These are phyloP conservation scores for Piedraia hortae DNA, from an alignment of 2,329 filamentous ascomycete genomes.

Conservation along the genomic window DNA sequence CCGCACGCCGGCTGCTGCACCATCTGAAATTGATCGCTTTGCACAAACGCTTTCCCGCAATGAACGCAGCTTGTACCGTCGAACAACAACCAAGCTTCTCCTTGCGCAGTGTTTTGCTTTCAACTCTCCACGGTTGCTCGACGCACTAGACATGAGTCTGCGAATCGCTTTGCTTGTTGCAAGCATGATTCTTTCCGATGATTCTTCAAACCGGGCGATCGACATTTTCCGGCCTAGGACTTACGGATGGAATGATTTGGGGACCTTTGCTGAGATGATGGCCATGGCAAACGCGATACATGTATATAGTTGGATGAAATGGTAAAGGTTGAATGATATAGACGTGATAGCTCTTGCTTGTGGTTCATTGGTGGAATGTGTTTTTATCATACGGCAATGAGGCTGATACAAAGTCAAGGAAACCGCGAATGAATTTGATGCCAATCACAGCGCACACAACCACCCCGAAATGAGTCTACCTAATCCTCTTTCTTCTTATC, in stretches of 20 bases:
- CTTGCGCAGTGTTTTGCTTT: conserved; percentile 16
- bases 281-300: conserved; percentile 8
- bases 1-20: conserved; percentile 12
- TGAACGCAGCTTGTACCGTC: conserved; percentile 12
- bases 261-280: conserved; percentile 3
- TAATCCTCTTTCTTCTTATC: conserved; percentile 16
- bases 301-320: conserved; percentile 10
- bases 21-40: conserved; percentile 16
- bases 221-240: conserved; percentile 8
- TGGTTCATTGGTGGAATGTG: too few relatives aligned
- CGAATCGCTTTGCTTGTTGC: conserved; percentile 6
- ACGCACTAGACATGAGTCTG: conserved; percentile 6
- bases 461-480: too few relatives aligned
- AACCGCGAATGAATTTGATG: too few relatives aligned
- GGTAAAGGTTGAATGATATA: too few relatives aligned
- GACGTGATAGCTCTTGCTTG: too few relatives aligned
- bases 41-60: conserved; percentile 6
- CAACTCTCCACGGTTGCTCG: conserved; percentile 13
- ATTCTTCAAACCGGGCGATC: conserved; percentile 2
- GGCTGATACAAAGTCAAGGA: too few relatives aligned
- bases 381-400: too few relatives aligned
- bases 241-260: conserved; percentile 4
- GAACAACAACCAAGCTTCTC: conserved; percentile 15
- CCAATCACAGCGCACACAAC: neutral
- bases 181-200: conserved; percentile 6